Evolutionary conservation across 1,284 basidiomycete species (phyloP), one percentile per base, ranked within the genome.

Genomic region (Ceratorhiza oryzae-sativae): DNA sequence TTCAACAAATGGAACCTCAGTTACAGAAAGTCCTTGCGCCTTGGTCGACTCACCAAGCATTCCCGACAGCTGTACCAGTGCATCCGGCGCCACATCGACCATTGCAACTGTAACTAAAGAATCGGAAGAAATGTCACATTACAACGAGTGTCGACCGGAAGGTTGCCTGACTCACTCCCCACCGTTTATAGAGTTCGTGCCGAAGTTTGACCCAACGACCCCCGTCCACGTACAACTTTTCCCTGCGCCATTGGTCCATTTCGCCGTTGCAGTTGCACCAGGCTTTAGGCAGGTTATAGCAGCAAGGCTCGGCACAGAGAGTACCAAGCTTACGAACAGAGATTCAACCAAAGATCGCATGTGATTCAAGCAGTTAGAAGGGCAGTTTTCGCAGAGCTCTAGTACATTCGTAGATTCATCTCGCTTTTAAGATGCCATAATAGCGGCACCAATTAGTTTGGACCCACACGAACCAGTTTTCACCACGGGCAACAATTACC

Each of bases 1-100:
- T 63, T 10, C 30, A 6, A 20, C 4, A 61, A 61, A n/a, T n/a
- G 42, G 15, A 61, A 42, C 39, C 4, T 61, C 27, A 61, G 25
- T 20, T 25, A 27, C 39, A 41, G 5, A 23, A n/a, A 13, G 25
- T 23, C 4, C 3, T 25, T 5, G 10, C 8, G 6, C 8, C 13
- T 20, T 34, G 5, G 23, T 4, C 15, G 56, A 48, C 61, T 34
- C 6, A 63, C 61, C 61, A 63, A 23, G 61, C 61, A n/a, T 63
- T 63, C 12, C 61, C 61, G 20, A 63, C 45, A 18, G 61, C 41
- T 3, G 61, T 49, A 12, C 61, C 61, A 10, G 15, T 49, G 25
- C 61, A 63, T 32, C 61, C 61, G 5, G 61, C 61, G 10, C 61
- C 61, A n/a, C 61, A 63, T 36, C 61, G 41, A n/a, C 61, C 61